Base-by-base conservation (phyloP, 108 stramenopile genomes). In the Cyclotella cryptica region DNA sequence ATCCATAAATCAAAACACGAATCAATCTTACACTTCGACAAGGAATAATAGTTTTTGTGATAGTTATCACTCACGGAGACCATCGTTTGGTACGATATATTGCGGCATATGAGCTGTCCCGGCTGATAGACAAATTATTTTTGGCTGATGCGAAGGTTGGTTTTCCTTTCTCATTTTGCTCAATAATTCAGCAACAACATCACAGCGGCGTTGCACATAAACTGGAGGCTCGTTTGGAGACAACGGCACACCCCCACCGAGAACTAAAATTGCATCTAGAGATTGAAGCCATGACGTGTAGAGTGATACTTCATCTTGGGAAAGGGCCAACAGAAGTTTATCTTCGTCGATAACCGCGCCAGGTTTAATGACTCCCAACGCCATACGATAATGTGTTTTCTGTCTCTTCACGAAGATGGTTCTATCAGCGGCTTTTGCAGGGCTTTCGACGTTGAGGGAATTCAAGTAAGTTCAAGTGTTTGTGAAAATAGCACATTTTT, bases 21-120 rank as follows among this genome's bases (percentile, higher is more conserved):
- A n/a, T n/a, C n/a, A n/a, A n/a, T n/a, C n/a, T n/a, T n/a, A n/a
- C n/a, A n/a, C n/a, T n/a, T n/a, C n/a, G n/a, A n/a, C n/a, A n/a
- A n/a, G n/a, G n/a, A n/a, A n/a, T n/a, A n/a, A n/a, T n/a, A n/a
- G n/a, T n/a, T n/a, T n/a, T n/a, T n/a, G n/a, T n/a, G n/a, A n/a
- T n/a, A n/a, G n/a, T n/a, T n/a, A n/a, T n/a, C 9, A 61, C 59
- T 61, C 19, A 61, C 59, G 94, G 49, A 95, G 70, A 17, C 92
- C 94, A 70, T n/a, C n/a, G n/a, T 89, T 87, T 19, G 62, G 73
- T 10, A 66, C 55, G 19, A 93, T 65, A 28, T 85, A 73, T 75
- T 96, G 94, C 18, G 92, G 88, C 24, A 96, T 30, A 84, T 96
- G 94, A 13, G 92, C 92, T n/a, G 92, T 93, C 0, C 94, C 94